Evolutionary conservation across 129 eudicot species (phyloP).

Genomic region (Helichrysum umbraculigerum): DNA sequence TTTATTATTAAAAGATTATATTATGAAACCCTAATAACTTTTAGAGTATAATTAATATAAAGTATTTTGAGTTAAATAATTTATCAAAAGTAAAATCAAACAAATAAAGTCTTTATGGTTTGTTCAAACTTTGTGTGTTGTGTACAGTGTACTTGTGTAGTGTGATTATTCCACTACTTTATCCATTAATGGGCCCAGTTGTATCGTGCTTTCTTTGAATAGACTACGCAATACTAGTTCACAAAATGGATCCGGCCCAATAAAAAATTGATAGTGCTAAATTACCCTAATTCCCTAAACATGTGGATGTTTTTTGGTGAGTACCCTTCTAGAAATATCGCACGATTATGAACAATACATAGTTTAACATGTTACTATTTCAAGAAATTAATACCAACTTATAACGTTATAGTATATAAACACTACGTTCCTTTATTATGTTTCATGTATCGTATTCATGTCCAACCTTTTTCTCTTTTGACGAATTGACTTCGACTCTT

Average conservation of each 20-base stretch:
- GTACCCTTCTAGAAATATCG: conserved; percentile 3
- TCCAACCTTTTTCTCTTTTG: no score
- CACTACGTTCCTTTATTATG: no score
- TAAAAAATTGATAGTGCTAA: conserved; percentile 15
- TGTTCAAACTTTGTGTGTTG: conserved; percentile 25
- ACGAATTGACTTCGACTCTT: no score
- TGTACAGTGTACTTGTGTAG: no score
- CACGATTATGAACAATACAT: not conserved
- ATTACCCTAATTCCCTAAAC: not conserved
- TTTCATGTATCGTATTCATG: no score
- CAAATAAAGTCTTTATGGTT: conserved; percentile 27
- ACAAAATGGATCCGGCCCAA: not conserved
- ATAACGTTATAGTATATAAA: no score
- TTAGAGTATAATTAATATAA: not conserved
- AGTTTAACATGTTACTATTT: not conserved
- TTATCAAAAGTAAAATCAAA: not conserved
- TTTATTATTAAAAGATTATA: no score
- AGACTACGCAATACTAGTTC: conserved; percentile 3
- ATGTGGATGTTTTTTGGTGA: conserved; percentile 3
- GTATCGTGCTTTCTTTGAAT: conserved; percentile 22
- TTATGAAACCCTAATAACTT: not conserved
- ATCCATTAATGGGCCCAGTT: not conserved
- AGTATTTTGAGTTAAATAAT: not conserved
- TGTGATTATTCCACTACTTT: conserved; percentile 17
- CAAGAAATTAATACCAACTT: not conserved